Percentiles rank a stretch among this genome's conserved stretches.
phyloP scores from a whole-genome alignment of 306 rosid species.

The Purshia tridentata region DNA sequence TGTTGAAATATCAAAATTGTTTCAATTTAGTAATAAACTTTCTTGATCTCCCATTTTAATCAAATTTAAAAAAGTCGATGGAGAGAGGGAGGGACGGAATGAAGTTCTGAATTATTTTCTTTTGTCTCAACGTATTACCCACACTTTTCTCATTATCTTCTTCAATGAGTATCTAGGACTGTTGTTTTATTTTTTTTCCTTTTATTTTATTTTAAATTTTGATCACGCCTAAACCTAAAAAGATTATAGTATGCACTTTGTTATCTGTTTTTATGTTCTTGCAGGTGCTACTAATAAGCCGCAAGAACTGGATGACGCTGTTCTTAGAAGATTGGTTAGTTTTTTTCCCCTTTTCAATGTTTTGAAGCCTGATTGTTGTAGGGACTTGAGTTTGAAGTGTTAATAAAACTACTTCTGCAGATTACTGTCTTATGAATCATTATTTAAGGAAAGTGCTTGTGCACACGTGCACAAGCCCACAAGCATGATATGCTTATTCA shows the following conservation, averaged over 20 bases:
- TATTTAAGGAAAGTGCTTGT: not conserved
- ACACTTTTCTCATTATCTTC: not conserved
- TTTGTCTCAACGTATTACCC: not conserved
- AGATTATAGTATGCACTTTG: not conserved
- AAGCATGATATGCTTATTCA: not conserved
- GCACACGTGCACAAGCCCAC: not conserved
- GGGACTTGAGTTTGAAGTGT: not conserved
- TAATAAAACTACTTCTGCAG: not conserved
- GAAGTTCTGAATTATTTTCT: not conserved
- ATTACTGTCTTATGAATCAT: not conserved
- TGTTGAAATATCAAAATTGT: not conserved
- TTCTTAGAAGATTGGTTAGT: constrained; percentile 90
- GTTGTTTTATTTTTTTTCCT: not conserved
- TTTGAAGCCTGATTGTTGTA: constrained; percentile 3
- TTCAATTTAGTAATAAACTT: not conserved
- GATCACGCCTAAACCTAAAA: constrained; percentile 1
- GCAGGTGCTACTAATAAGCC: constrained; percentile 99
- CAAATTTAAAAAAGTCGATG: not conserved
- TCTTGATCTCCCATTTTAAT: not conserved
- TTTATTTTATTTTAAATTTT: constrained; percentile 3
- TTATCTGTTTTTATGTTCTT: constrained; percentile 25
- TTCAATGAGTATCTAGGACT: not conserved
- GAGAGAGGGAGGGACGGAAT: not conserved
- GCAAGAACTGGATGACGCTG: constrained; percentile 96
- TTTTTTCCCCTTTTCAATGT: not conserved